These are phyloP conservation scores for Prosopis cineraria DNA, from an alignment of 306 rosid genomes.

Conservation along the genomic window DNA sequence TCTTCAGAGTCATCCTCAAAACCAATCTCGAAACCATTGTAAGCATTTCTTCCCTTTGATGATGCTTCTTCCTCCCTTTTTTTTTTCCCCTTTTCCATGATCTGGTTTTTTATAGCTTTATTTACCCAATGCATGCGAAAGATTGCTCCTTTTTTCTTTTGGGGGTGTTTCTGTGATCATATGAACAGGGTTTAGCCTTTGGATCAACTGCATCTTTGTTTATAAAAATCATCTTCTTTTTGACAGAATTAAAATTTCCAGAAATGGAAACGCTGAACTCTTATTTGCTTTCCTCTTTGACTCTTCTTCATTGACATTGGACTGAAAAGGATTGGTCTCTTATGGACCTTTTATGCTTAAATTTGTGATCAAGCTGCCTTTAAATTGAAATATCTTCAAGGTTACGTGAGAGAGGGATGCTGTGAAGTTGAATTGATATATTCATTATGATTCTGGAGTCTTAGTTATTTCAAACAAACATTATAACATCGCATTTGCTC, in stretches of 20 bases:
- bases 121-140: background rate
- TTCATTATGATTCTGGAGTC: background rate
- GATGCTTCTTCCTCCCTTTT: background rate
- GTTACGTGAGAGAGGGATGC: background rate
- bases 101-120: background rate
- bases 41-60: background rate
- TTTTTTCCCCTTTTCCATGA: background rate
- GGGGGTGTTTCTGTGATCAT: background rate
- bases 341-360: background rate
- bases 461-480: background rate
- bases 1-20: background rate
- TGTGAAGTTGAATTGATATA: background rate
- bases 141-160: background rate
- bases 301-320: background rate
- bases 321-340: background rate
- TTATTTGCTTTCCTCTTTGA: background rate
- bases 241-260: background rate
- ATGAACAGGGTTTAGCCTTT: background rate
- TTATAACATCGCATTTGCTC: background rate
- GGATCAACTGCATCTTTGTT: background rate
- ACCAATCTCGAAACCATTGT: background rate
- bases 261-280: background rate
- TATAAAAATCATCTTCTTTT: background rate
- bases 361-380: background rate
- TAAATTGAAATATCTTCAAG: background rate